Evolutionary conservation across 257 asterid genomes (phyloP).

Genomic region (Gynochthodes officinalis): DNA sequence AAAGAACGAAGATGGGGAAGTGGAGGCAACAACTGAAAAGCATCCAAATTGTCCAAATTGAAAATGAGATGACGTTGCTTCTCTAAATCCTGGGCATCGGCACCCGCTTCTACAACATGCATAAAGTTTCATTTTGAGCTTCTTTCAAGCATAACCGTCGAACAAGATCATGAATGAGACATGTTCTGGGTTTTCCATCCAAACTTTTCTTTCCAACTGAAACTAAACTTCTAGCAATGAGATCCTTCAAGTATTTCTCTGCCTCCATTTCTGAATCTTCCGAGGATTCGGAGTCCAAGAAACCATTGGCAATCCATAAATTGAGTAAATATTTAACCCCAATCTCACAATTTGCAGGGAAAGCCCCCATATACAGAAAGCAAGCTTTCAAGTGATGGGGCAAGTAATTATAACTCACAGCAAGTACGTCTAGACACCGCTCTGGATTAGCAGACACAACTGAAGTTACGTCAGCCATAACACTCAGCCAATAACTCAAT

Average conservation of each 20-base stretch:
- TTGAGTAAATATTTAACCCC: constrained; percentile 20
- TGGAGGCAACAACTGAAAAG: constrained; percentile 11
- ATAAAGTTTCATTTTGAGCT: constrained; percentile 34
- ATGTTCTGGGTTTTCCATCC: constrained; percentile 28
- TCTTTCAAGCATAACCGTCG: constrained; percentile 36
- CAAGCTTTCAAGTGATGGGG: constrained; percentile 35
- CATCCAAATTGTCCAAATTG: constrained; percentile 15
- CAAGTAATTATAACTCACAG: constrained; percentile 26
- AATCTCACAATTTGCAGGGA: constrained; percentile 36
- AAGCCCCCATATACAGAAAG: constrained; percentile 35
- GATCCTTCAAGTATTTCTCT: constrained; percentile 34
- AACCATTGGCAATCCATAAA: constrained; percentile 42
- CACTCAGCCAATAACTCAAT: neutral
- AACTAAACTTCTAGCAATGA: constrained; percentile 32
- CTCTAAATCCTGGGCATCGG: neutral
- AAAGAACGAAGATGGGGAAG: constrained; percentile 10
- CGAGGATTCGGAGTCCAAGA: constrained; percentile 6
- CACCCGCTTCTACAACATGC: constrained; percentile 3
- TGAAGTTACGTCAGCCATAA: neutral
- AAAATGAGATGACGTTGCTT: constrained; percentile 16
- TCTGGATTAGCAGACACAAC: neutral
- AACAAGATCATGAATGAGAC: constrained; percentile 34
- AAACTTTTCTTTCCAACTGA: constrained; percentile 20
- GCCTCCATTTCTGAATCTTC: constrained; percentile 22
- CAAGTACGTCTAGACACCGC: constrained; percentile 8